Evolutionary conservation across 2,329 filamentous ascomycete species (phyloP), one percentile per base, ranked within the genome.

Genomic region (Keithomyces neogunnii): DNA sequence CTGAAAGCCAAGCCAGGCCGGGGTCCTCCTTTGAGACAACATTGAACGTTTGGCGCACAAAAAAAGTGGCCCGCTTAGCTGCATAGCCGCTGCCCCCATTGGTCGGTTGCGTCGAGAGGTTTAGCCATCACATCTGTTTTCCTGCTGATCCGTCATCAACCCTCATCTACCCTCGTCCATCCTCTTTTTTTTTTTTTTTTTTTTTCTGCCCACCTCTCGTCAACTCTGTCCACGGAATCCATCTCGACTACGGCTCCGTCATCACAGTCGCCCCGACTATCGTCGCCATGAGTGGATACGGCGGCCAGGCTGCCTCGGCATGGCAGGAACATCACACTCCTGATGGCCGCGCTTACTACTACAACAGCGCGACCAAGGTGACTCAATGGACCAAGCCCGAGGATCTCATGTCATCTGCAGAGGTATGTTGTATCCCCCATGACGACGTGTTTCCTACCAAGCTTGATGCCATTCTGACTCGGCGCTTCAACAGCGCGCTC

Each of bases 371-470:
- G 55, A 96, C 90, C 13, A 95, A 95, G 66, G 81, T 79, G 56
- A 97, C 93, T 33, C 86, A 91, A 79, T 99, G 93, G 93, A 85
- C 84, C 40, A 97, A 96, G 72, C 95, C 93, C 3, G 81, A 87
- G 63, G 93, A 95, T 45, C 75, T 95, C 69, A 91, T 95, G 87
- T 85, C 81, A 28, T 80, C 82, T 5, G 82, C 84, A 48, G 90
- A 96, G 82, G 89, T 91, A 71, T 57, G 70, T 59, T 36, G n/a
- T 47, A 5, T 33, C 19, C 19, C 19, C 19, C 31, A 31, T 35
- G 2, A 26, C 4, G 7, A 6, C 32, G 26, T 28, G 35, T 8
- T 31, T 35, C 11, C 31, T 28, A 26, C 30, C 8, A 9, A 11
- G 13, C 29, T 45, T 38, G 4, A 30, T 19, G 19, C 19, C 19